Evolutionary conservation across 108 stramenopile genomes (phyloP), one percentile per base, ranked within the genome.

Genomic region (Epipyxis sp.): DNA sequence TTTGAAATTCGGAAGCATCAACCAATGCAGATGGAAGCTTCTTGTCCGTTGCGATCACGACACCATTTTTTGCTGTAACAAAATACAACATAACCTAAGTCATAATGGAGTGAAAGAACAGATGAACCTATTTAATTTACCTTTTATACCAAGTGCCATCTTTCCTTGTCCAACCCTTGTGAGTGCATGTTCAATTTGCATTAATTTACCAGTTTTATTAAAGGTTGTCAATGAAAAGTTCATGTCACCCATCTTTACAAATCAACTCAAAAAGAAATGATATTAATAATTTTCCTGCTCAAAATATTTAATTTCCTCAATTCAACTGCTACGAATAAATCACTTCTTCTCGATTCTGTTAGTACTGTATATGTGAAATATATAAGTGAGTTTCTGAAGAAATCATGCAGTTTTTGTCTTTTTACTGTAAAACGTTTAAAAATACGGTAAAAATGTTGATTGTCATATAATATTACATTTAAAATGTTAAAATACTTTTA

Each of bases 21-120:
- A 99, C 92, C 46, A 99, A 80, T 1, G 89, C 86, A 20, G 87
- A 85, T 0, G 90, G 83, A 62, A 99, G 84, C 78, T 98, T 98
- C 87, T 99, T 99, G 76, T 98, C 95, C 16, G 99, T 98, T 25
- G 93, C 94, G 78, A 99, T 92, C 50, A 99, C 99, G 1, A 99
- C 97, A 0, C 99, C 99, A 77, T 99, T 96, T 27, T 87, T 88
- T 69, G 99, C 96, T 78, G 90, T 25, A 57, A 16, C 16, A 20
- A 57, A 25, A 25, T 20, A 57, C 25, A 57, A 57, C 54, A 57
- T 16, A 57, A 57, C 16, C 20, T 57, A 25, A n/a, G n/a, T n/a
- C 46, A 50, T 50, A 50, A 20, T 13, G 20, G 46, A 50, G 46
- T 13, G 20, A 25, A 29, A 6, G 25, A 25, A 65, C 61, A 65